Conservation (phyloP, 1,284 basidiomycete species). For the Pseudozyma pruni region DNA sequence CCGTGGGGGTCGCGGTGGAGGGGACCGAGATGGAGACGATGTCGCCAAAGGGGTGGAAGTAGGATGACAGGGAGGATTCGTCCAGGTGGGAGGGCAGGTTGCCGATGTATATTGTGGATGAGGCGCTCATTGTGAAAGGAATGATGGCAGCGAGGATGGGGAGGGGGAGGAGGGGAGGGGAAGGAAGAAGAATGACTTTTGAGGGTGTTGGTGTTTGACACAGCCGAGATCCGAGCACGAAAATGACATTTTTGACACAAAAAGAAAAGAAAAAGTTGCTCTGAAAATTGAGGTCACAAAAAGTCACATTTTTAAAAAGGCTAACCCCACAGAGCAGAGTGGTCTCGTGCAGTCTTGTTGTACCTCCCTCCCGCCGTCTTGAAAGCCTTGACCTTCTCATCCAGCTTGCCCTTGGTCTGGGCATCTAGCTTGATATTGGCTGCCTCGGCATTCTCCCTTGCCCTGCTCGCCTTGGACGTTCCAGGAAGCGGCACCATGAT, state of each 20-base stretch:
- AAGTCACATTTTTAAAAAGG: slow-evolving; percentile 6
- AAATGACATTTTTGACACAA: too few relatives aligned
- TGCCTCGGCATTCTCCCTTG: slow-evolving; percentile 61
- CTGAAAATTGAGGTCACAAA: slow-evolving; percentile 1
- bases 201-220: too few relatives aligned
- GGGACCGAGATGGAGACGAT: slow-evolving; percentile 47
- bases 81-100: slow-evolving; percentile 25
- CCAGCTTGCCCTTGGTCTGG: slow-evolving; percentile 57
- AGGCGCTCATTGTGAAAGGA: background rate
- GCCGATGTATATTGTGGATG: slow-evolving; percentile 34
- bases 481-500: slow-evolving; percentile 73
- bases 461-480: slow-evolving; percentile 64
- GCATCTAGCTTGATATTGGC: slow-evolving; percentile 48
- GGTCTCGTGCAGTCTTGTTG: slow-evolving; percentile 22
- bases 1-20: slow-evolving; percentile 4
- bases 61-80: slow-evolving; percentile 18
- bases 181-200: too few relatives aligned
- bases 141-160: too few relatives aligned
- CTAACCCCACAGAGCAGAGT: slow-evolving; percentile 26
- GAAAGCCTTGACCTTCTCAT: slow-evolving; percentile 31
- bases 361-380: slow-evolving; percentile 38
- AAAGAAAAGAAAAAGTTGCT: background rate
- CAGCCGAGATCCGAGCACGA: too few relatives aligned
- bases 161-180: too few relatives aligned
- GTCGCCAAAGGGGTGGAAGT: slow-evolving; percentile 47